A percentile compares a stretch with the other conserved stretches of the same genome.
phyloP scores from a whole-genome alignment of 1,139 yeast species.

The Sugiyamaella japonica region DNA sequence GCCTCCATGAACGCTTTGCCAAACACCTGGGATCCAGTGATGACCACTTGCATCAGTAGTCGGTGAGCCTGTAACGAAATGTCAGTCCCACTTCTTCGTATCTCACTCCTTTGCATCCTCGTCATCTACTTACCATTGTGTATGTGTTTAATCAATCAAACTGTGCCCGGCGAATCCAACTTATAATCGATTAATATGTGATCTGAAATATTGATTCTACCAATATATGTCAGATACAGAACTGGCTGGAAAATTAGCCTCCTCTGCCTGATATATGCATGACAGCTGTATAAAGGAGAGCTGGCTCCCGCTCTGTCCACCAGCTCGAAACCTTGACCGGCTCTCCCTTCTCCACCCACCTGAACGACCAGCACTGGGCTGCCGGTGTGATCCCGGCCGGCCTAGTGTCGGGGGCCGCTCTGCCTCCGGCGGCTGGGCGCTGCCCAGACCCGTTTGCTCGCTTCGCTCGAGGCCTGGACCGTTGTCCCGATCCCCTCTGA shows the following conservation, averaged over 20 bases:
- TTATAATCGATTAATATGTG: not conserved
- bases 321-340: not conserved
- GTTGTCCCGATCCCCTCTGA: no score
- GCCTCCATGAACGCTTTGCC: constrained; percentile 98
- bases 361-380: not conserved
- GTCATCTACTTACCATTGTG: not conserved
- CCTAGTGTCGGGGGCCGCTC: no score
- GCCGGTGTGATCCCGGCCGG: no score
- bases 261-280: not conserved
- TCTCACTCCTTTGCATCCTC: not conserved
- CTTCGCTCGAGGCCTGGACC: no score
- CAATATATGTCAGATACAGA: not conserved
- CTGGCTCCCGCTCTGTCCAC: not conserved
- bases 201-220: not conserved
- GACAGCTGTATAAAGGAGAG: not conserved
- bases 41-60: constrained; percentile 79
- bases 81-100: not conserved
- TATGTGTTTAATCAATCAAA: not conserved
- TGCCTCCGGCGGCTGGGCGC: no score
- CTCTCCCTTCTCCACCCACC: not conserved
- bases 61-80: constrained; percentile 69
- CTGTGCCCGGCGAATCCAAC: not conserved
- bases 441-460: no score
- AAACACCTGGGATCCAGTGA: constrained; percentile 94
- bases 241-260: not conserved